These are phyloP conservation scores for Clarkia xantiana DNA, from an alignment of 345 rosid species.

Conservation along the genomic window DNA sequence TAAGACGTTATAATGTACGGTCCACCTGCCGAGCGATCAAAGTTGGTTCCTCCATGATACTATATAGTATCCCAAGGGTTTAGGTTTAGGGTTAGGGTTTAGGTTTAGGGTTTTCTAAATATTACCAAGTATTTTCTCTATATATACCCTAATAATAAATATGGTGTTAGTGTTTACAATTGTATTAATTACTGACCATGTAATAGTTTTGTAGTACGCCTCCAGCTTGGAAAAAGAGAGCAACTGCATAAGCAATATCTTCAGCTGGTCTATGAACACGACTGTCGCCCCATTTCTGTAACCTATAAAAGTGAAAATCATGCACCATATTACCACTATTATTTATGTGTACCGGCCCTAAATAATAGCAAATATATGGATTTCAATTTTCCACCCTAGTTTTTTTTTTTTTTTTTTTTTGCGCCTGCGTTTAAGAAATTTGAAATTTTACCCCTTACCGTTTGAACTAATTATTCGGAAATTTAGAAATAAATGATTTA, in stretches of 20 bases:
- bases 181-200: slow-evolving; percentile 45
- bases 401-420: no score
- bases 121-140: no score
- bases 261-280: slow-evolving; percentile 62
- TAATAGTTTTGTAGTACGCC: slow-evolving; percentile 71
- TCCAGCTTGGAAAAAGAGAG: slow-evolving; percentile 54
- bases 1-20: slow-evolving; percentile 9
- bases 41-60: slow-evolving; percentile 12
- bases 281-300: slow-evolving; percentile 7
- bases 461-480: no score
- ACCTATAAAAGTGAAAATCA: not conserved
- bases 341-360: no score
- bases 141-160: no score
- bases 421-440: no score
- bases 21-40: slow-evolving; percentile 9
- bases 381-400: not conserved
- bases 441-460: no score
- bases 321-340: no score
- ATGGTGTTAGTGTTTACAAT: no score
- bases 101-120: not conserved
- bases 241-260: slow-evolving; percentile 64
- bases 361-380: no score
- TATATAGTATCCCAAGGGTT: not conserved
- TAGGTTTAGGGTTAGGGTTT: not conserved
- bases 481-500: no score